Evolutionary conservation across 148 eudicot species (phyloP), one percentile per base, ranked within the genome.

Genomic region (Pouteria glomerata): DNA sequence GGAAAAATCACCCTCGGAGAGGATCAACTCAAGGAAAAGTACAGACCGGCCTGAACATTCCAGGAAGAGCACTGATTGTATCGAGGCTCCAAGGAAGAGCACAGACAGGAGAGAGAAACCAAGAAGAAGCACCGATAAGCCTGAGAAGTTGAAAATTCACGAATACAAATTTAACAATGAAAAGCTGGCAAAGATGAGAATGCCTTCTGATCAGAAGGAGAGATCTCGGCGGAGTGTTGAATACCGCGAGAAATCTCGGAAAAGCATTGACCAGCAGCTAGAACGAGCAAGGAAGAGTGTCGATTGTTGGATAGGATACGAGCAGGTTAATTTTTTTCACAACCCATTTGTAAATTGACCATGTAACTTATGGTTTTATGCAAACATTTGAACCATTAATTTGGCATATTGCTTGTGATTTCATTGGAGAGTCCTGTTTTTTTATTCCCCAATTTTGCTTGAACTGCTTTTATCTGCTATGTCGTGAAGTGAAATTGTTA

Each of bases 151-250:
- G 61, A 83, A 69, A 47, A 61, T 75, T 55, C 76, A 80, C 16
- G 98, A 88, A 24, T 85, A 77, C 84, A 94, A 84, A 59, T 82
- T 86, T 15, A 85, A 82, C 42, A 76, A 89, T 58, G 90, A 89
- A 37, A 94, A 86, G 86, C 52, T 77, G 2, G 82, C 88, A 2
- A 94, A 89, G 72, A 35, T 91, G 65, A 91, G 73, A 70, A 78
- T 89, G 61, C 81, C 96, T 12, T 81, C 82, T 60, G 97, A 91
- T 52, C 93, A 91, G 35, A 69, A 86, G 85, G 97, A 94, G 79
- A 89, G 83, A 78, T 94, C 98, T 53, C 72, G 98, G 59, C 84
- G 97, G 83, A 94, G 98, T 60, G 91, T 94, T 33, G 98, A 94
- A 29, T 83, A 79, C 73, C 81, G 57, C 52, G 97, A 89, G 69